Percentiles rank a stretch among this genome's conserved stretches.
Evolutionary conservation across 2,329 filamentous ascomycete genomes (phyloP).

Genomic region (Didymella arachidicola): DNA sequence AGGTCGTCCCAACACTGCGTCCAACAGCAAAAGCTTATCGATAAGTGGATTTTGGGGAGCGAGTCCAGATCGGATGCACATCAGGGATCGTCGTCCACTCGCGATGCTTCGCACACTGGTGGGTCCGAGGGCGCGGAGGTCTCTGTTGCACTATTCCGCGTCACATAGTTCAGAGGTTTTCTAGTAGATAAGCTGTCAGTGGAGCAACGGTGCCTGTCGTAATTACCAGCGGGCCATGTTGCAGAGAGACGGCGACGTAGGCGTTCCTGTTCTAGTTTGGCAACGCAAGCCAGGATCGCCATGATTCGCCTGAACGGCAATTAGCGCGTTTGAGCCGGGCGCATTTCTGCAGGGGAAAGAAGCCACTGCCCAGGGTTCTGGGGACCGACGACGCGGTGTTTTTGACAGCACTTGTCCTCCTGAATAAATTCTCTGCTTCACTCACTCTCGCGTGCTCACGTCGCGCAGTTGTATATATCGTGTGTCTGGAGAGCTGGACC

Average conservation of each 20-base stretch:
- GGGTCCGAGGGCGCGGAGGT: neutral
- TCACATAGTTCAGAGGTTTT: neutral
- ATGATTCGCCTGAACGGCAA: slow-evolving; percentile 34
- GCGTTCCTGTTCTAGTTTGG: slow-evolving; percentile 21
- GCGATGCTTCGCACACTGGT: slow-evolving; percentile 9
- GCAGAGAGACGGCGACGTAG: slow-evolving; percentile 13
- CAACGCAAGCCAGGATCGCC: slow-evolving; percentile 18
- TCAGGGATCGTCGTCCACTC: slow-evolving; percentile 25
- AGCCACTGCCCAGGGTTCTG: slow-evolving; percentile 19
- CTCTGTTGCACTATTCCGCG: neutral
- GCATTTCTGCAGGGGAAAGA: slow-evolving; percentile 18
- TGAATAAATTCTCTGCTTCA: slow-evolving; percentile 27
- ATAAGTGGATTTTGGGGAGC: slow-evolving; percentile 20
- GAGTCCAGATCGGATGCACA: slow-evolving; percentile 39
- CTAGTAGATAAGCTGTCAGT: slow-evolving; percentile 14
- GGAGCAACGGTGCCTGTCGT: slow-evolving; percentile 7
- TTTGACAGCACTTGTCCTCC: slow-evolving; percentile 23
- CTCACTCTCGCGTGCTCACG: slow-evolving; percentile 18
- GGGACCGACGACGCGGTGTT: slow-evolving; percentile 24
- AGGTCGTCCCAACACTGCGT: slow-evolving; percentile 19
- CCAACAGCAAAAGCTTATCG: slow-evolving; percentile 25
- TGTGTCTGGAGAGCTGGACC: slow-evolving; percentile 30
- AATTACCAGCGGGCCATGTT: slow-evolving; percentile 15
- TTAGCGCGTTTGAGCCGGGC: slow-evolving; percentile 14
- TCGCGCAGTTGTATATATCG: slow-evolving; percentile 23